Conservation (phyloP, 805 yeast species). For the Zygosaccharomyces lentus region DNA sequence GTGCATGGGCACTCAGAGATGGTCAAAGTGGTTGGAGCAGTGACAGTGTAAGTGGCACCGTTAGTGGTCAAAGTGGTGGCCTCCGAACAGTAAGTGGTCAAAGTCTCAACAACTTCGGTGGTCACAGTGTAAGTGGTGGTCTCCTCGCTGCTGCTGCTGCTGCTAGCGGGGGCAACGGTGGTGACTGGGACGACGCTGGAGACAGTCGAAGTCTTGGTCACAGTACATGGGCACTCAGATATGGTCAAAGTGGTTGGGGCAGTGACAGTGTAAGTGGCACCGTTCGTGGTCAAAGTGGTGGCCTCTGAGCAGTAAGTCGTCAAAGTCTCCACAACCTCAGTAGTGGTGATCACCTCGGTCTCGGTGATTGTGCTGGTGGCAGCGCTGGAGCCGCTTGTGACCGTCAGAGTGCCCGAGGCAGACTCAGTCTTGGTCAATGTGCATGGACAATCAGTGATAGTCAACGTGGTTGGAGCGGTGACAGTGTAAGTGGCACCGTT, state of each 20-base stretch:
- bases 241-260: conserved; percentile 77
- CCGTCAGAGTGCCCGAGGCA: conserved; percentile 5
- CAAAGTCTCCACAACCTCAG: conserved; percentile 57
- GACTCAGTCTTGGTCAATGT: conserved; percentile 37
- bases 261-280: conserved; percentile 69
- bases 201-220: conserved; percentile 16
- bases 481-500: conserved; percentile 56
- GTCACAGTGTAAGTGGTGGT: conserved; percentile 26
- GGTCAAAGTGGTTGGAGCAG: conserved; percentile 76
- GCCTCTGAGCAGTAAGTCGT: conserved; percentile 82
- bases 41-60: conserved; percentile 68
- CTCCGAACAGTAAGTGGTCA: conserved; percentile 79
- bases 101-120: conserved; percentile 54
- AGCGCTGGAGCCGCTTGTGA: background rate
- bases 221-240: conserved; percentile 83
- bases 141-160: background rate
- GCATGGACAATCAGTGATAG: conserved; percentile 62
- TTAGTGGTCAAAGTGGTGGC: conserved; percentile 64
- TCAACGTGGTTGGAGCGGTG: background rate
- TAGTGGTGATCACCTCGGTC: conserved; percentile 27
- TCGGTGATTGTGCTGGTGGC: background rate
- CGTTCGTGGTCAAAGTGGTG: conserved; percentile 61
- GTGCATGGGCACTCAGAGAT: conserved; percentile 88
- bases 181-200: conserved; percentile 1
- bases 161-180: background rate